These are phyloP conservation scores for Alternaria hordeiaustralica DNA, from an alignment of 2,329 filamentous ascomycete species.

Conservation along the genomic window DNA sequence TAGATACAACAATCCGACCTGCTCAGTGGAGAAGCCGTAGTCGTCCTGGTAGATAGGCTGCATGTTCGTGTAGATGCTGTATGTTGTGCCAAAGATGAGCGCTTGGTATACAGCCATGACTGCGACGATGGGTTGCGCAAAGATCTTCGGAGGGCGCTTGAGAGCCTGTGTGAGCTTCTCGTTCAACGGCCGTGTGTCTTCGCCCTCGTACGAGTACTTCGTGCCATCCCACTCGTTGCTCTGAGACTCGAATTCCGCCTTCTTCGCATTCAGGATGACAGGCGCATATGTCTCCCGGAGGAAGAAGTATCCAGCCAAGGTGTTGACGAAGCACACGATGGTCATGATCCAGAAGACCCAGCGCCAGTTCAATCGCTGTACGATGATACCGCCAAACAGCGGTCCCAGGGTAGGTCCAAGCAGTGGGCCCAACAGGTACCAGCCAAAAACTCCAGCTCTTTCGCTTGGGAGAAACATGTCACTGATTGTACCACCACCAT, in stretches of 20 bases:
- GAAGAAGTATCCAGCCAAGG: slow-evolving; percentile 52
- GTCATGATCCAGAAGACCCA: slow-evolving; percentile 58
- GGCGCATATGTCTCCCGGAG: slow-evolving; percentile 55
- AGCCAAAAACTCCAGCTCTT: slow-evolving; percentile 55
- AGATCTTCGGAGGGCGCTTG: slow-evolving; percentile 51
- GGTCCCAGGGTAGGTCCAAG: slow-evolving; percentile 54
- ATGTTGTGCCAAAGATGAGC: slow-evolving; percentile 56
- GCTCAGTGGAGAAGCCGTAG: slow-evolving; percentile 55
- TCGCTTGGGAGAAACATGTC: slow-evolving; percentile 59
- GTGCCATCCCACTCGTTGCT: slow-evolving; percentile 26
- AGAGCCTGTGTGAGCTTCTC: slow-evolving; percentile 49
- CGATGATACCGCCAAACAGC: slow-evolving; percentile 54
- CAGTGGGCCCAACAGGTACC: slow-evolving; percentile 54
- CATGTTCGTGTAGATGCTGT: slow-evolving; percentile 57
- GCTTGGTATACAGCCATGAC: slow-evolving; percentile 57
- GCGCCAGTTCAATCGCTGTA: slow-evolving; percentile 54
- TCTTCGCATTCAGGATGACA: slow-evolving; percentile 47
- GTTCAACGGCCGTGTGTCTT: slow-evolving; percentile 49
- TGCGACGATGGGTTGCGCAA: slow-evolving; percentile 55
- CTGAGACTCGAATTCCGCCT: slow-evolving; percentile 43
- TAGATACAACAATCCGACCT: slow-evolving; percentile 55
- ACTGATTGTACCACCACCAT: slow-evolving; percentile 59
- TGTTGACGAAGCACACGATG: slow-evolving; percentile 52
- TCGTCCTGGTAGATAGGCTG: slow-evolving; percentile 53
- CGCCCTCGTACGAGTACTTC: slow-evolving; percentile 52